phyloP scores from a whole-genome alignment of 768 basidiomycete genomes.

The Lentinus tigrinus region DNA sequence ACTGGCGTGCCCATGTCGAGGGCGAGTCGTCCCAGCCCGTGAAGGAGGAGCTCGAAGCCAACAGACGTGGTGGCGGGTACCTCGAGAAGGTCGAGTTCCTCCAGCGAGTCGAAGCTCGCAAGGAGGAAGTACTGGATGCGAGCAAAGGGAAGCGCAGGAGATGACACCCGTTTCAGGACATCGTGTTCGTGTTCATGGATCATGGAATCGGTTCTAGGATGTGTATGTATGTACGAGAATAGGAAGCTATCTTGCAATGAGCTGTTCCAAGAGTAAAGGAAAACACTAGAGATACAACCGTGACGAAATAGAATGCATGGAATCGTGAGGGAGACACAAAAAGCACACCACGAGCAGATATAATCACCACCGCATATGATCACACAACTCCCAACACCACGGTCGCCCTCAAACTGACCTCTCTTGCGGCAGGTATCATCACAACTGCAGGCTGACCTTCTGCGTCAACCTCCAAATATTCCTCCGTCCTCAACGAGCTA shows the following conservation, averaged over 20 bases:
- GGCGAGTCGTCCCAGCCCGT: slow-evolving; percentile 39
- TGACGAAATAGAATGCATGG: background rate
- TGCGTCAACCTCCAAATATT: slow-evolving; percentile 35
- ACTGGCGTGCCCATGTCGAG: slow-evolving; percentile 72
- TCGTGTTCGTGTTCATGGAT: background rate
- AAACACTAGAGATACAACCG: background rate
- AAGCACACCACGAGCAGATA: background rate
- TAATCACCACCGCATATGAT: background rate
- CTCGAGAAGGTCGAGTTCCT: slow-evolving; percentile 85
- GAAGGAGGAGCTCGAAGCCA: slow-evolving; percentile 72
- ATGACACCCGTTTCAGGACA: background rate
- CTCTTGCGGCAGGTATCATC: slow-evolving; percentile 29
- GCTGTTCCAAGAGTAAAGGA: background rate
- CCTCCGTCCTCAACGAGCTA: slow-evolving; percentile 49
- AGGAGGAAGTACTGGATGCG: slow-evolving; percentile 61
- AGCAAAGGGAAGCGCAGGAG: slow-evolving; percentile 53
- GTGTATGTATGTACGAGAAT: slow-evolving; percentile 4
- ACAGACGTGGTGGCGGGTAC: slow-evolving; percentile 75
- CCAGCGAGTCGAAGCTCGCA: slow-evolving; percentile 69
- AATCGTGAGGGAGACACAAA: background rate
- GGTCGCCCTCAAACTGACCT: slow-evolving; percentile 74
- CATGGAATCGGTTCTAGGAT: background rate
- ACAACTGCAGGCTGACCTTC: slow-evolving; percentile 16
- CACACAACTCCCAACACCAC: slow-evolving; percentile 77
- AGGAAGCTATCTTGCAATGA: background rate